Conservation (phyloP, 495 filamentous ascomycete species). For the Poronia punctata region DNA sequence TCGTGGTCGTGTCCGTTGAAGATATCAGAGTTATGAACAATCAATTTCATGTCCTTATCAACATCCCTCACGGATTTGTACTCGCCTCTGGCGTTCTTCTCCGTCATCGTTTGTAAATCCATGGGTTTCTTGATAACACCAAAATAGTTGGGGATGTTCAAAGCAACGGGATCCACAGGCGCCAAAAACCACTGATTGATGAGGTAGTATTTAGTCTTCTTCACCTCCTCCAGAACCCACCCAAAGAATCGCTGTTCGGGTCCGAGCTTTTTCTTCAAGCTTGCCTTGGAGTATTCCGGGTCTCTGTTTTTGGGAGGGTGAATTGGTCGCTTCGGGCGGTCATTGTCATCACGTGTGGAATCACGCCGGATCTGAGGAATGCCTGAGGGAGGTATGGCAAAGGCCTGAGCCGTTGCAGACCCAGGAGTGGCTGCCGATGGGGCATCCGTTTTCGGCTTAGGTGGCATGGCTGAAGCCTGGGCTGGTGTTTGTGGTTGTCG, state of each 20-base stretch:
- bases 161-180: conserved; percentile 87
- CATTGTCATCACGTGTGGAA: conserved; percentile 63
- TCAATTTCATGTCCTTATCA: conserved; percentile 70
- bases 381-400: conserved; percentile 75
- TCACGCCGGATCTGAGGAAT: conserved; percentile 91
- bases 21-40: conserved; percentile 82
- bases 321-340: conserved; percentile 86
- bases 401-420: conserved; percentile 50
- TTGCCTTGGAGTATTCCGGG: conserved; percentile 73
- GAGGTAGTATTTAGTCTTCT: conserved; percentile 60
- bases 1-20: conserved; percentile 82
- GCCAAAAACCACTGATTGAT: conserved; percentile 64
- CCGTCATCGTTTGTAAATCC: conserved; percentile 73
- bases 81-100: conserved; percentile 70
- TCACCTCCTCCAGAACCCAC: conserved; percentile 67
- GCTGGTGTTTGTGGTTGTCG: conserved; percentile 33
- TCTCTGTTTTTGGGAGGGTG: conserved; percentile 85
- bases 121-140: conserved; percentile 93
- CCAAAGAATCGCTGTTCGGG: conserved; percentile 88
- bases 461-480: conserved; percentile 30
- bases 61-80: conserved; percentile 83
- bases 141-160: conserved; percentile 91
- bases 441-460: conserved; percentile 25
- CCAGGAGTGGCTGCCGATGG: conserved; percentile 18
- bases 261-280: conserved; percentile 86